phyloP scores from a whole-genome alignment of 139 green algal genomes.

The Micractinium sp. region DNA sequence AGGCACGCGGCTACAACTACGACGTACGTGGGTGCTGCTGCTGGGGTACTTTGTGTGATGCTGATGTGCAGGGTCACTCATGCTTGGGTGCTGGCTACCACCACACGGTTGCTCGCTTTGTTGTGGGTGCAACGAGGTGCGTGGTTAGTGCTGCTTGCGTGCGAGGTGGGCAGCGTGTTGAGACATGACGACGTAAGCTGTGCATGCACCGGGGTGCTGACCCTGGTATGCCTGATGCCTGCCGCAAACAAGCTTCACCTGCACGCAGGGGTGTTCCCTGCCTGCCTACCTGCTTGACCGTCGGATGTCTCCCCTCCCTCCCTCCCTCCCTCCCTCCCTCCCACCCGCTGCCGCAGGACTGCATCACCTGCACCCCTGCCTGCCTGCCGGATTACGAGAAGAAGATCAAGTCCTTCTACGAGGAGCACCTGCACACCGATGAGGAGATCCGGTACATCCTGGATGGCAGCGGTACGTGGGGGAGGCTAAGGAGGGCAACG shows the following conservation, averaged over 20 bases:
- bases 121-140: too few relatives aligned
- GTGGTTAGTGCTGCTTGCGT: too few relatives aligned
- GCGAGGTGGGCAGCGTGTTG: too few relatives aligned
- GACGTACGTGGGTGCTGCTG: slow-evolving; percentile 43
- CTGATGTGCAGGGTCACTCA: not conserved
- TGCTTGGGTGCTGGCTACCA: too few relatives aligned
- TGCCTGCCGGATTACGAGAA: slow-evolving; percentile 88
- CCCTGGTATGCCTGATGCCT: too few relatives aligned
- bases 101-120: too few relatives aligned
- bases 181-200: too few relatives aligned
- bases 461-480: slow-evolving; percentile 67
- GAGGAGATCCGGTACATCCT: slow-evolving; percentile 94
- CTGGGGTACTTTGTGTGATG: not conserved
- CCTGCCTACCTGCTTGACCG: not conserved
- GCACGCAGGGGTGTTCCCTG: not conserved
- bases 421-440: slow-evolving; percentile 96
- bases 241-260: too few relatives aligned
- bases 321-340: not conserved
- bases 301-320: not conserved
- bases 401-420: slow-evolving; percentile 96
- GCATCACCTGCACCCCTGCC: slow-evolving; percentile 75
- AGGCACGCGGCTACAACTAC: slow-evolving; percentile 72
- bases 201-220: too few relatives aligned
- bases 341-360: slow-evolving; percentile 61
- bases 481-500: too few relatives aligned